Base-by-base conservation (phyloP, 768 basidiomycete genomes). In the Leccinum arenicola region DNA sequence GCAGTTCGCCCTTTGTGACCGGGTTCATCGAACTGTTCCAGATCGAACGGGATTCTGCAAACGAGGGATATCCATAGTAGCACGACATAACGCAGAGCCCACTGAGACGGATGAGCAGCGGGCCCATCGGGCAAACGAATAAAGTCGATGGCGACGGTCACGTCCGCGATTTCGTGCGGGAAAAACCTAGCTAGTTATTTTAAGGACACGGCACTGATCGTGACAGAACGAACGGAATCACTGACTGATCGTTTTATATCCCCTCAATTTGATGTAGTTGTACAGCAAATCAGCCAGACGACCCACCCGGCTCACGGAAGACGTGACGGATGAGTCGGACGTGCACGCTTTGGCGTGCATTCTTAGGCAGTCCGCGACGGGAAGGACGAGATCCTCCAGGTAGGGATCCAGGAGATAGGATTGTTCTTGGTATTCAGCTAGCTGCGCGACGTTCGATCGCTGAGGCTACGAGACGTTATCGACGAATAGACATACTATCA, bases 51-150 rank as follows among this genome's bases (percentile, higher is more conserved):
- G 17, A 98, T 87, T 77, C 91, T 93, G 76, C 91, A 89, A 51
- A 97, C 88, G 23, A 99, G 82, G 21, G 92, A 90, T n/a, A 98
- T 80, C 96, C 96, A 98, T 11, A 97, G 78, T 9, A 99, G 78
- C 25, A 92, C 77, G 31, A 90, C 80, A 68, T 95, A 94, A 60
- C 93, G 87, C 54, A 93, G 71, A 23, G 88, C 76, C 97, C 97
- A 98, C 40, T 86, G 82, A 9, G 71, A 66, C 1, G 70, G 63
- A 51, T 74, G 72, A 57, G 78, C 70, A 14, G 74, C 75, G 11
- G 80, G 76, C 27, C 77, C 80, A 38, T 78, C 74, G 19, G 76
- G 77, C 36, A 77, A 66, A 35, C 78, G 75, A 66, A 92, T 81
- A 66, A 86, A 90, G 17, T 81, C 78, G 14, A 96, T 75, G 0